phyloP scores from a whole-genome alignment of 1,284 basidiomycete species.

The Peniophora sp. region DNA sequence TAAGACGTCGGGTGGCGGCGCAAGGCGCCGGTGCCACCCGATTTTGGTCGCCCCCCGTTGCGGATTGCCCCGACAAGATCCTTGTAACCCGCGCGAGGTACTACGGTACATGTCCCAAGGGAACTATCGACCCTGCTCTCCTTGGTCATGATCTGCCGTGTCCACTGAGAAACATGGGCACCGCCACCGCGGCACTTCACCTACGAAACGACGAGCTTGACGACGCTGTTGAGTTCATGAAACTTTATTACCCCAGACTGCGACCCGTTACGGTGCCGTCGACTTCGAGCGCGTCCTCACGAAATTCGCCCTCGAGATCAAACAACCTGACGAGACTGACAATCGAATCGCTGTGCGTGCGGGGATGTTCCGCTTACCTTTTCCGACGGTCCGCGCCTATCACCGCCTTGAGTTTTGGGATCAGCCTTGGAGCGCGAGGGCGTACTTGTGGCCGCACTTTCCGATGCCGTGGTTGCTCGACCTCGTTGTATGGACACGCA shows the following conservation, averaged over 20 bases:
- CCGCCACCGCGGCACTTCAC: too few relatives aligned
- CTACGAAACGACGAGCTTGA: too few relatives aligned
- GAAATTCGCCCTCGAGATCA: not conserved
- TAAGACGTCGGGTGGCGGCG: constrained; percentile 13
- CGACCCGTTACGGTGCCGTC: not conserved
- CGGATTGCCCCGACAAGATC: constrained; percentile 18
- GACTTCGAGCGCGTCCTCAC: not conserved
- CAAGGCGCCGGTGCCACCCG: constrained; percentile 10
- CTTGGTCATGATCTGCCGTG: too few relatives aligned
- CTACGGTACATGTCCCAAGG: not conserved
- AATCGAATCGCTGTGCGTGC: not conserved
- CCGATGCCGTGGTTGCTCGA: not conserved
- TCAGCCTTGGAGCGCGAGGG: not conserved
- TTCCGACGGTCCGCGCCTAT: not conserved
- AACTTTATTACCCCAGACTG: not conserved
- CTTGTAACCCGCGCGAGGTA: constrained; percentile 10
- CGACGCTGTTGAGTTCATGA: too few relatives aligned
- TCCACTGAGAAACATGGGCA: too few relatives aligned
- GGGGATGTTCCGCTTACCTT: not conserved
- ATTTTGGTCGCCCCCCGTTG: constrained; percentile 14
- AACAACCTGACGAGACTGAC: not conserved
- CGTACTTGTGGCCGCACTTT: not conserved
- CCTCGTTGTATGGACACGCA: not conserved
- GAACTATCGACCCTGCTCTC: not conserved
- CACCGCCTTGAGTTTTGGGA: not conserved